Conservation (phyloP, 2,329 filamentous ascomycete genomes). For the Ambrosiella xylebori region DNA sequence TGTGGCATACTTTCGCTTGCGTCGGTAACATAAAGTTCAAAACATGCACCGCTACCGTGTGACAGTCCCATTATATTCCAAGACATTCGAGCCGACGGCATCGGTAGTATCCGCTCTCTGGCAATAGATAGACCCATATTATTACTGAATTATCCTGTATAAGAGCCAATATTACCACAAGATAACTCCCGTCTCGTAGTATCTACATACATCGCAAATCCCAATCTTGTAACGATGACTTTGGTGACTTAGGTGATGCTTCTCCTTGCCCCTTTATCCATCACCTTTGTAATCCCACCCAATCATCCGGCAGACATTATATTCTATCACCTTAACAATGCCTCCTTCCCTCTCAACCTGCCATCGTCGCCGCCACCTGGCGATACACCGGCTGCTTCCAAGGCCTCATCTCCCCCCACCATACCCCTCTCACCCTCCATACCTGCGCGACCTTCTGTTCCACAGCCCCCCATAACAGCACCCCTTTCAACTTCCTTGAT, state of each 20-base stretch:
- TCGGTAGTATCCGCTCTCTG: not conserved
- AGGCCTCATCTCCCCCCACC: slow-evolving; percentile 15
- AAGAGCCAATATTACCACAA: no score
- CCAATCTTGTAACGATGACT: no score
- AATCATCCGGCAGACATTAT: not conserved
- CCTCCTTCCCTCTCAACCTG: slow-evolving; percentile 7
- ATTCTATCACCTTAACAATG: not conserved
- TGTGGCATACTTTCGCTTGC: not conserved
- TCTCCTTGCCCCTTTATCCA: not conserved
- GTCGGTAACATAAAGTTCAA: not conserved
- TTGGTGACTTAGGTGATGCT: not conserved
- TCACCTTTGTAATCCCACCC: not conserved
- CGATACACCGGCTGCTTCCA: slow-evolving; percentile 16
- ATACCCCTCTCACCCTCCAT: slow-evolving; percentile 14
- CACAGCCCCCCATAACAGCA: slow-evolving; percentile 12
- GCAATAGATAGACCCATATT: not conserved
- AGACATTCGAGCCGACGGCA: not conserved
- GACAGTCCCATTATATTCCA: not conserved
- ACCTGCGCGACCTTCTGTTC: slow-evolving; percentile 17
- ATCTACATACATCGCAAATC: no score
- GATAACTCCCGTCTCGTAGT: no score
- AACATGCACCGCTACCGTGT: not conserved
- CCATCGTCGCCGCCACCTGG: slow-evolving; percentile 14
- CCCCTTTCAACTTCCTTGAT: slow-evolving; percentile 17
- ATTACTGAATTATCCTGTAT: no score